Base-by-base conservation (phyloP, 495 filamentous ascomycete genomes). In the Usnea hakonensis region DNA sequence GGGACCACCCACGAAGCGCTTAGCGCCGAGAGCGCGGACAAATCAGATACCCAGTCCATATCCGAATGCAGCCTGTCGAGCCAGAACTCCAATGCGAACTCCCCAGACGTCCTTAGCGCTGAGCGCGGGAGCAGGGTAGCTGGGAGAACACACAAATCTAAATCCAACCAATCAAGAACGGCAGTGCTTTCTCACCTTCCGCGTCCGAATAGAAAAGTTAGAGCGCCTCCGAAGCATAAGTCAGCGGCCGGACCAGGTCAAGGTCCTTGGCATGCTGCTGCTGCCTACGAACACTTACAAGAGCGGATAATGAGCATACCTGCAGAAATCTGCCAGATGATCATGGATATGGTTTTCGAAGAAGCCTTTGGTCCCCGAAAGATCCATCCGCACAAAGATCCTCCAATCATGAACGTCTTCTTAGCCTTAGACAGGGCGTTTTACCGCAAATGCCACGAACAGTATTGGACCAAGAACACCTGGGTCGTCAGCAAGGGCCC, bases 391-490 rank as follows among this genome's bases (percentile, higher is more conserved):
- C 38, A 61, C 9, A 52, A 52, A 26, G 60, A 62, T 32, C 53
- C 30, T 14, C 11, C 32, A 14, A 35, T 37, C 17, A 41, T 28
- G 30, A 46, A 46, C 32, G 35, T 57, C 5, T 57, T 62, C n/a
- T n/a, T 62, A 30, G 60, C 60, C 32, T 26, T 62, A 30, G 40
- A 62, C 11, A 56, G 21, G n/a, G 32, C 30, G 16, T 10, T 48
- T 38, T 57, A 57, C 16, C 30, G 21, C 17, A 44, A 23, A 36
- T 35, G 32, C 37, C 36, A 30, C 23, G 32, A 62, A 11, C n/a
- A 21, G 26, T 62, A 62, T 40, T 62, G 60, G 60, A 46, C 54
- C n/a, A 56, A 17, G 26, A 62, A 57, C 33, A 62, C 60, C 9
- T 62, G 60, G 60, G 41, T 57, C 16, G 21, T 62, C 36, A 55